Base-by-base conservation (phyloP, 352 stramenopile genomes). In the Phytophthora uliginosa region DNA sequence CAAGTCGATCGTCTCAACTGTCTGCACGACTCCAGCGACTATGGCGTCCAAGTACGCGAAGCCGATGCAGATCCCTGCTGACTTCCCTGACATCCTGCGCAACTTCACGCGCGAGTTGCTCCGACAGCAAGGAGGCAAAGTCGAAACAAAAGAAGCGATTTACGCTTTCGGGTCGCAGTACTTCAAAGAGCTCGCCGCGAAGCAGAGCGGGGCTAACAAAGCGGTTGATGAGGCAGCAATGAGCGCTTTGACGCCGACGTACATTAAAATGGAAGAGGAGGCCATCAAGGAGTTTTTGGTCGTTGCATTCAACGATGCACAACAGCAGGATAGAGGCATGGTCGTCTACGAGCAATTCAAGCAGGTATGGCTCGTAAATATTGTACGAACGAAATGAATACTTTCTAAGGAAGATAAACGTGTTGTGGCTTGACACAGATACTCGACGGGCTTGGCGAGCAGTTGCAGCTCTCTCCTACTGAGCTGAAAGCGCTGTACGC, bases 41-140 rank as follows among this genome's bases (percentile, higher is more conserved):
- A 95, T 97, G 87, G 85, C 91, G 40, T 95, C 87, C 63, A 94
- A 92, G 75, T 96, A 95, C 34, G 85, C 89, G 45, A 96, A 96
- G 77, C 77, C 82, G 17, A 84, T 96, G 58, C 84, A 92, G 51
- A 77, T 96, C 52, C 90, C 89, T 22, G 61, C 59, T 7, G 85
- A 90, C 15, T 95, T 97, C 51, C 86, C 87, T 9, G 85, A 92
- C 24, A 63, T 95, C 42, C 66, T 97, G 66, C 85, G 86, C 24
- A 83, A 82, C 51, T 93, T 97, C 58, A 82, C 91, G 18, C 88
- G 91, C 26, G 90, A 97, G 47, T 84, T 95, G 47, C 67, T 97
- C 60, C 87, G 90, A 20, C 84, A 89, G n/a, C 90, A 97, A 73
- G 83, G 86, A 73, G 83, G 86, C 56, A 94, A 93, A 58, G 68